Conservation (phyloP, 73 alveolate genomes). For the Paramecium tetraurelia region DNA sequence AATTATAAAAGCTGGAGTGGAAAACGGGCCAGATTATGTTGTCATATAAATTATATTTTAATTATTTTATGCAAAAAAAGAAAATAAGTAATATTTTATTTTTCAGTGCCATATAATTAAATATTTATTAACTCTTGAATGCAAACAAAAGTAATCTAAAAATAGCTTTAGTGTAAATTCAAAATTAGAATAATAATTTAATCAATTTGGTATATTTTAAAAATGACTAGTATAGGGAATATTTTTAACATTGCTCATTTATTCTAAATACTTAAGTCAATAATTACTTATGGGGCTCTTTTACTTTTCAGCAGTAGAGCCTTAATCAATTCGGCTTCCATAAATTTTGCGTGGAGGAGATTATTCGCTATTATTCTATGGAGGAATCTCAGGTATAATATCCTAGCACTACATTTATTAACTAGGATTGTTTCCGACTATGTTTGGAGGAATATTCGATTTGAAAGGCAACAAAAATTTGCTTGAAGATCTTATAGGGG, state of each 20-base stretch:
- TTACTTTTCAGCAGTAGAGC: background rate
- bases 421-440: background rate
- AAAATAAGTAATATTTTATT: background rate
- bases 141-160: background rate
- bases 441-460: background rate
- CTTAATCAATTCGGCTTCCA: no score
- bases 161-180: background rate
- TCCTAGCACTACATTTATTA: background rate
- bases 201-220: background rate
- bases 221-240: background rate
- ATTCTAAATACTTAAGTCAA: background rate
- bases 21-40: constrained; percentile 1
- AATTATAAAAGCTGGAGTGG: constrained; percentile 13
- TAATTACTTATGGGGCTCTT: background rate
- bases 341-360: background rate
- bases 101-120: background rate
- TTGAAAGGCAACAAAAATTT: background rate
- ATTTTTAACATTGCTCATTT: background rate
- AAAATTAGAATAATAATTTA: background rate
- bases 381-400: no score
- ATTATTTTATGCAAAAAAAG: background rate
- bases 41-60: background rate
- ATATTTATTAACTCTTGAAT: background rate
- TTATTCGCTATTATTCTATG: background rate
- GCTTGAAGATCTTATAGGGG: background rate